A percentile compares a stretch with the other conserved stretches of the same genome.
Conservation (phyloP, 148 eudicot genomes). For the Oxyria digyna region DNA sequence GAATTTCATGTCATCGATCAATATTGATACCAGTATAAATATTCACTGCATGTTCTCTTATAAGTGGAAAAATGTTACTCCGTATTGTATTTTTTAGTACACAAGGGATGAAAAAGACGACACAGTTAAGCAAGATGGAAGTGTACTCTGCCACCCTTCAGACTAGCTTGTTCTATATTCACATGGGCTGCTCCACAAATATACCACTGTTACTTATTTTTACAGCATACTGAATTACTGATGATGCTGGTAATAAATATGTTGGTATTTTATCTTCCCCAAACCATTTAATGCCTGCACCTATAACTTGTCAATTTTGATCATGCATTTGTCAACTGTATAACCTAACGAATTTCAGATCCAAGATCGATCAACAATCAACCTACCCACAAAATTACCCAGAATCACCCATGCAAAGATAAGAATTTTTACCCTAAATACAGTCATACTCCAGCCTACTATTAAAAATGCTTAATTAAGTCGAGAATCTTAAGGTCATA, state of each 20-base stretch:
- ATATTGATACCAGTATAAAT: no score
- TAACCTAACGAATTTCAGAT: not conserved
- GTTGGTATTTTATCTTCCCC: conserved; percentile 1
- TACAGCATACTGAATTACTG: not conserved
- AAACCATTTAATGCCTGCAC: not conserved
- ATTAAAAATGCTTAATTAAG: no score
- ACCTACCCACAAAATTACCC: not conserved
- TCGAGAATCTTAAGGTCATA: no score
- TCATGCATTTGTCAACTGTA: not conserved
- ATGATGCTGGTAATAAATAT: not conserved
- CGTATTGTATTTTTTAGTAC: no score
- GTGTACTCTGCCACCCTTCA: not conserved
- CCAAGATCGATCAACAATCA: not conserved
- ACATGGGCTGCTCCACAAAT: not conserved
- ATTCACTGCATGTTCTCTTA: no score
- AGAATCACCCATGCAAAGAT: not conserved
- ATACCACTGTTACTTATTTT: not conserved
- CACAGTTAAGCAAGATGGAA: not conserved
- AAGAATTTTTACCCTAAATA: not conserved
- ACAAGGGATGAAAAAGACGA: not conserved
- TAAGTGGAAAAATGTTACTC: no score
- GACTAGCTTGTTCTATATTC: not conserved
- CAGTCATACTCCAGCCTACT: no score
- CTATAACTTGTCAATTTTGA: not conserved
- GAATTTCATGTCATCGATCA: no score